Conservation (phyloP, 129 eudicot species). For the Tagetes patula region DNA sequence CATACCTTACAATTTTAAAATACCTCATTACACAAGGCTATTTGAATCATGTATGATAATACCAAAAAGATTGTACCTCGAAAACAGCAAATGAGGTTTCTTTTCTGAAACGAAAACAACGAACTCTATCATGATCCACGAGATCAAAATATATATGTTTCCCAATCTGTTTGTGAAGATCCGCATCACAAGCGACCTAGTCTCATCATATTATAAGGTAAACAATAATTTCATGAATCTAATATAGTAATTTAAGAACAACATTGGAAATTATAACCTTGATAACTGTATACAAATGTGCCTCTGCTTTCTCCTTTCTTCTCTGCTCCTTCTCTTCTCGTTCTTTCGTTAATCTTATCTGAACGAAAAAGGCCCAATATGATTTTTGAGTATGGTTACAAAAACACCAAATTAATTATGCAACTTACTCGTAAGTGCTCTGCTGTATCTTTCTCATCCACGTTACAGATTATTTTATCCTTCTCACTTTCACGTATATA, state of each 20-base stretch:
- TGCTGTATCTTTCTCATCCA: constrained; percentile 80
- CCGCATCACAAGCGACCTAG: constrained; percentile 69
- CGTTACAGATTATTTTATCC: constrained; percentile 66
- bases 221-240: neutral
- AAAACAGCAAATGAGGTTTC: constrained; percentile 57
- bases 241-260: neutral
- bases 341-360: constrained; percentile 67
- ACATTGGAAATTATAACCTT: constrained; percentile 36
- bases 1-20: neutral
- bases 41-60: neutral
- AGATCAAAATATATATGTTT: constrained; percentile 77
- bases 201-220: neutral
- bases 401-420: neutral
- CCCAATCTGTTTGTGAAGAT: constrained; percentile 68
- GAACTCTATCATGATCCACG: constrained; percentile 89
- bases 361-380: constrained; percentile 2
- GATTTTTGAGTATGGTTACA: constrained; percentile 1
- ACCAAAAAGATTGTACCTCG: constrained; percentile 44
- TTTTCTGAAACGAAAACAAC: constrained; percentile 65
- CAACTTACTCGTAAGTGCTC: constrained; percentile 60
- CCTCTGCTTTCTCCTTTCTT: constrained; percentile 59
- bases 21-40: neutral
- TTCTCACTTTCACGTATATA: constrained; percentile 74
- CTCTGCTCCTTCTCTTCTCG: constrained; percentile 69
- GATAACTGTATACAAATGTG: constrained; percentile 50